Evolutionary conservation across 1,139 yeast species (phyloP), one percentile per base, ranked within the genome.

Genomic region (Eremothecium coryli): DNA sequence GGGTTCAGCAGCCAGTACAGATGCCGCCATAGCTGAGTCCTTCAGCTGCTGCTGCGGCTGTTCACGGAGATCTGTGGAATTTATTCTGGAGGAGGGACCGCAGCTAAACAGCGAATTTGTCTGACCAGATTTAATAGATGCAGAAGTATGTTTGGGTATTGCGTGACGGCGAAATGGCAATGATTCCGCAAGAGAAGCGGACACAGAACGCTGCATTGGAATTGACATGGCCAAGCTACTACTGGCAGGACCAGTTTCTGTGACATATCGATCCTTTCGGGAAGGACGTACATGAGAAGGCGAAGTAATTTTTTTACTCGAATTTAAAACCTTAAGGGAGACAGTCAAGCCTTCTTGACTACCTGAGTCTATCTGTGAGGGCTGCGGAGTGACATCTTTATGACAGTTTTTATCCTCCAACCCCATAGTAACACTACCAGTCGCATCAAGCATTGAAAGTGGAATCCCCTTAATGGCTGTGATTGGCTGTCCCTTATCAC

Each of bases 381-480:
- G 17, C 16, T 13, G 28, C n/a, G 12, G 28, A 13, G 16, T 15
- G n/a, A 16, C 13, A n/a, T 15, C 16, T 20, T 20, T 20, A 7
- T 20, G 7, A 10, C 22, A 20, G 16, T n/a, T 25, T 13, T 13
- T 16, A 15, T n/a, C 16, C 16, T 10, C 16, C 16, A 13, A n/a
- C 18, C 49, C 50, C 16, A 44, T 31, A 20, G 42, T 65, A 23
- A 76, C 65, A 41, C 84, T 75, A 3, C 93, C 93, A 0, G 90
- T 81, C 8, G 86, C 85, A 39, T 79, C 86, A 26, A 82, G 66
- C 82, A 81, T 78, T 2, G 82, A 71, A 27, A 81, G 58, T 2
- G 93, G 93, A 32, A 82, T 81, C 44, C 93, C 93, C 49, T 81
- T 81, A 43, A 82, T 82, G 25, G 52, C 49, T 13, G 41, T 43